phyloP scores from a whole-genome alignment of 164 flowering plant species.

The Stephania japonica region DNA sequence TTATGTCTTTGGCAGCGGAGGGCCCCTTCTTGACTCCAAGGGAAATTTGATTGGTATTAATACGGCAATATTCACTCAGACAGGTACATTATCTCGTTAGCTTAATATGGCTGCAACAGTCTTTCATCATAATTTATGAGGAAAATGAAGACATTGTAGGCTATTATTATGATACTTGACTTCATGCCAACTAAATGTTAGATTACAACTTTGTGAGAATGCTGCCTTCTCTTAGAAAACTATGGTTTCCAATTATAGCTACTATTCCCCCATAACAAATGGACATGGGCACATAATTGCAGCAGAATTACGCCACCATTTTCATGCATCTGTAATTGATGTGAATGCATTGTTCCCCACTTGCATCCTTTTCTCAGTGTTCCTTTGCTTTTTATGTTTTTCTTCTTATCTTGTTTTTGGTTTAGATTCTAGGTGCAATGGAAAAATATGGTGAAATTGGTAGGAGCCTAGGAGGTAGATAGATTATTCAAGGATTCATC shows the following conservation, averaged over 20 bases:
- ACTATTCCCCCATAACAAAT: not conserved
- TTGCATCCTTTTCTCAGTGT: not conserved
- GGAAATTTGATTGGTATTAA: conserved; percentile 89
- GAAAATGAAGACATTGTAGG: not conserved
- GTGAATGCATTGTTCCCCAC: not conserved
- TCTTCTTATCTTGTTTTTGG: not conserved
- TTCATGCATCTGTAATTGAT: not conserved
- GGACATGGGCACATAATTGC: not conserved
- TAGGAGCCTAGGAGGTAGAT: too few species aligned
- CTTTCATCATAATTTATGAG: not conserved
- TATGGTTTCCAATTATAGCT: not conserved
- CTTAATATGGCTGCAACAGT: not conserved
- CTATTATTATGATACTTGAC: too few species aligned
- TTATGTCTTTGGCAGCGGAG: conserved; percentile 57
- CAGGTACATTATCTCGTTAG: conserved; percentile 40
- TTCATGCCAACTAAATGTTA: too few species aligned
- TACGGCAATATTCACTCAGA: conserved; percentile 90
- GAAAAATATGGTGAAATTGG: too few species aligned
- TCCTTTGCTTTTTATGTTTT: not conserved
- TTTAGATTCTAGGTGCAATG: not conserved
- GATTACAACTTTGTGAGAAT: not conserved
- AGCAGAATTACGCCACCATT: not conserved
- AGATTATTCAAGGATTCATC: too few species aligned
- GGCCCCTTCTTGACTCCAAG: conserved; percentile 84
- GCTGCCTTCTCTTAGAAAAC: not conserved